Conservation (phyloP, 2,329 filamentous ascomycete species). For the Fonsecaea pedrosoi region DNA sequence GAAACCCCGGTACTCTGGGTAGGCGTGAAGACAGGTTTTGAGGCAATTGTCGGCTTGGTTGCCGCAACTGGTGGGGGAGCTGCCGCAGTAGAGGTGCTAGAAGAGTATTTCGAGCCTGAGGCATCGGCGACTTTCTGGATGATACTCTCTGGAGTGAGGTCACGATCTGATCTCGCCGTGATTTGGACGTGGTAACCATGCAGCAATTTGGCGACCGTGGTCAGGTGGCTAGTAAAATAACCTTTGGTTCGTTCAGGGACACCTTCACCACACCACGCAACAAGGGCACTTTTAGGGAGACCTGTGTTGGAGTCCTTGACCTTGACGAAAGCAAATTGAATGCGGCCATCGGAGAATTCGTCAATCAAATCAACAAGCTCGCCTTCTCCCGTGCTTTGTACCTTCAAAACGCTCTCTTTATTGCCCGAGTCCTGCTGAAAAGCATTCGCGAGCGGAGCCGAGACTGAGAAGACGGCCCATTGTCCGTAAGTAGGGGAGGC, state of each 20-base stretch:
- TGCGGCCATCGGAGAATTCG: constrained; percentile 93
- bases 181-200: constrained; percentile 98
- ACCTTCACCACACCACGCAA: constrained; percentile 96
- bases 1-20: constrained; percentile 64
- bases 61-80: constrained; percentile 60
- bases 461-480: constrained; percentile 94
- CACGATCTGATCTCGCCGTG: constrained; percentile 87
- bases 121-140: constrained; percentile 93
- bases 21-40: constrained; percentile 91
- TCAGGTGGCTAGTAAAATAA: constrained; percentile 94
- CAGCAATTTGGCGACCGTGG: constrained; percentile 86
- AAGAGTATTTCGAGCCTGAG: constrained; percentile 92
- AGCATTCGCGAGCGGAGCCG: constrained; percentile 87
- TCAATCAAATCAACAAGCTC: constrained; percentile 89
- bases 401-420: constrained; percentile 95
- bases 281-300: constrained; percentile 89
- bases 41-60: constrained; percentile 68
- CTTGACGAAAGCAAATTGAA: constrained; percentile 96
- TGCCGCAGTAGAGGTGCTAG: constrained; percentile 65
- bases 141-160: constrained; percentile 85
- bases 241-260: constrained; percentile 98
- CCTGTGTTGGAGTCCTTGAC: constrained; percentile 92
- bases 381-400: constrained; percentile 91
- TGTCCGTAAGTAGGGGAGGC: constrained; percentile 82
- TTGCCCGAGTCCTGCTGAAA: constrained; percentile 81